Evolutionary conservation across 352 stramenopile genomes (phyloP).

Genomic region (Pilasporangium apinafurcum): DNA sequence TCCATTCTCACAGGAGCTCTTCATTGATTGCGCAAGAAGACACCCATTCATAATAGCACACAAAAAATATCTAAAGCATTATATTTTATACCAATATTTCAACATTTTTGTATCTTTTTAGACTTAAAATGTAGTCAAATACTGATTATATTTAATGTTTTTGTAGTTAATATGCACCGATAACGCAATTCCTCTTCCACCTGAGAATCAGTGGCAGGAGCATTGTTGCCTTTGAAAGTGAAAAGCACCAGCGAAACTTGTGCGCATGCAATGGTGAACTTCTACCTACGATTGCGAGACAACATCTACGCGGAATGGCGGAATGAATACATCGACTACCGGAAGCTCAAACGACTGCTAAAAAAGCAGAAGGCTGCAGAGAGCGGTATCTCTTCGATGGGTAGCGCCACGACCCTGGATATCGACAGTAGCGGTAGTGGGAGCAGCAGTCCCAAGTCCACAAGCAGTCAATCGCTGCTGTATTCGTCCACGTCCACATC

Average conservation of each 20-base stretch:
- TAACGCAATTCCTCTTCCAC: no score
- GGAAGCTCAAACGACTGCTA: conserved; percentile 79
- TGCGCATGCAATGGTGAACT: conserved; percentile 55
- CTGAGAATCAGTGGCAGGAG: no score
- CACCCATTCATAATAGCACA: no score
- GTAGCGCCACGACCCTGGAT: conserved; percentile 1
- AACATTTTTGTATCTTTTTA: background rate
- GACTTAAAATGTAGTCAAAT: no score
- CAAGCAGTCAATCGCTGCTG: conserved; percentile 2
- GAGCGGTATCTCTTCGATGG: conserved; percentile 10
- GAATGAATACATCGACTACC: conserved; percentile 88
- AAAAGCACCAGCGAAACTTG: no score
- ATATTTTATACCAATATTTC: background rate
- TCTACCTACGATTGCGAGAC: conserved; percentile 64
- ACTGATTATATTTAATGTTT: no score
- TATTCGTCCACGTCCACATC: conserved; percentile 6
- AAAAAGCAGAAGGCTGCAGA: conserved; percentile 51
- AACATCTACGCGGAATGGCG: conserved; percentile 87
- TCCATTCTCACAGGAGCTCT: no score
- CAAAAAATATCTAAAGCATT: no score
- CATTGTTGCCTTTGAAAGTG: no score
- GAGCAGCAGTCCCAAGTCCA: conserved; percentile 1
- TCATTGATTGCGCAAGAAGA: no score
- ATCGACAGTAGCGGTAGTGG: conserved; percentile 17
- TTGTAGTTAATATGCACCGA: no score